Percentiles rank a stretch among this genome's conserved stretches.
Evolutionary conservation across 352 stramenopile genomes (phyloP).

Genomic region (Globisporangium middletonii): DNA sequence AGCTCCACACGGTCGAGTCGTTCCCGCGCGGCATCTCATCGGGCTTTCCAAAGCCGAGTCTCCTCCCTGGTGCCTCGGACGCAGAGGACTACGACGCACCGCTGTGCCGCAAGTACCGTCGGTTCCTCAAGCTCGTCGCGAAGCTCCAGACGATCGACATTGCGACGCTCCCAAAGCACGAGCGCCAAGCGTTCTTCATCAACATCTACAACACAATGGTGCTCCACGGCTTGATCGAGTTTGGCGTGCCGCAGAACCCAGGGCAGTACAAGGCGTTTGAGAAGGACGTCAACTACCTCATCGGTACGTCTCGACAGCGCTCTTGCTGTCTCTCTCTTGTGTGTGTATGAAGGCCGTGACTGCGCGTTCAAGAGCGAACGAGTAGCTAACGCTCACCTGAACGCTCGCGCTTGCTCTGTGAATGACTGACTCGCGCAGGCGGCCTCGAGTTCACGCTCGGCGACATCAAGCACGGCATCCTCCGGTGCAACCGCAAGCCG

Average conservation of each 20-base stretch:
- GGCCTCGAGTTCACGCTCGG: conserved; percentile 74
- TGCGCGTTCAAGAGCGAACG: neutral
- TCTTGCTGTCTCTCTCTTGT: too few relatives aligned
- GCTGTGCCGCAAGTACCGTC: conserved; percentile 58
- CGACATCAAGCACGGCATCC: conserved; percentile 84
- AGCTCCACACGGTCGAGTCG: conserved; percentile 54
- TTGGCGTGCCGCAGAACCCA: conserved; percentile 78
- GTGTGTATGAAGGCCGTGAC: too few relatives aligned
- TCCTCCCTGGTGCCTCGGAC: conserved; percentile 15
- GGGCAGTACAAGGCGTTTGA: conserved; percentile 83
- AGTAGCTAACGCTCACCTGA: neutral
- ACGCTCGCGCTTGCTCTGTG: too few relatives aligned
- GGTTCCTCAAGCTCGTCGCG: conserved; percentile 62
- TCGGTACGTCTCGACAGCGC: conserved; percentile 23
- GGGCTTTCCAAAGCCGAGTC: conserved; percentile 40
- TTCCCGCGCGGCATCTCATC: conserved; percentile 72
- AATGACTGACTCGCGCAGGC: conserved; percentile 15
- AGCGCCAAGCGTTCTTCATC: conserved; percentile 86
- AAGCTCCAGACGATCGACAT: conserved; percentile 71
- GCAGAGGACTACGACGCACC: conserved; percentile 48
- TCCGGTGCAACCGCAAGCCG: conserved; percentile 85
- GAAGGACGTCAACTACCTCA: conserved; percentile 72
- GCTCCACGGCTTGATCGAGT: conserved; percentile 80
- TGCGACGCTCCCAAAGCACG: conserved; percentile 67
- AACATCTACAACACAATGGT: conserved; percentile 89